These are phyloP conservation scores for Monosporascus cannonballus DNA, from an alignment of 2,329 filamentous ascomycete genomes.

Conservation along the genomic window DNA sequence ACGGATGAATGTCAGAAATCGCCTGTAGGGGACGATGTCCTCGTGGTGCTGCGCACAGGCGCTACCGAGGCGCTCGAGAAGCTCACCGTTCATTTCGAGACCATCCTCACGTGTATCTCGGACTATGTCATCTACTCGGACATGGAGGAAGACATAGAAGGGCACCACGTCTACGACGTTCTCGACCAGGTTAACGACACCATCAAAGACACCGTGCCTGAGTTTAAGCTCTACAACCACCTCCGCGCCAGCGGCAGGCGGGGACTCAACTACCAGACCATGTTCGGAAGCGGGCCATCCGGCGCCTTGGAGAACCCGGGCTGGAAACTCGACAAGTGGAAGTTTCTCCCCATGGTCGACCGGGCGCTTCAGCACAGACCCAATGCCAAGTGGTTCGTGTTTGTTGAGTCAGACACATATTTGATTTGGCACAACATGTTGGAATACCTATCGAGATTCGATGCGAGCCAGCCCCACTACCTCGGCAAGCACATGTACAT, in stretches of 20 bases:
- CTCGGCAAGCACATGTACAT: constrained; percentile 28
- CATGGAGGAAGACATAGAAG: constrained; percentile 11
- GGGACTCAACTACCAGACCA: constrained; percentile 20
- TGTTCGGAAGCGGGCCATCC: constrained; percentile 28
- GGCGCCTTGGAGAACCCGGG: constrained; percentile 25
- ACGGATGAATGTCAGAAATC: no score
- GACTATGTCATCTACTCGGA: constrained; percentile 1
- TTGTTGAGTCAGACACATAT: constrained; percentile 33
- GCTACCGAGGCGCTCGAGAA: background rate
- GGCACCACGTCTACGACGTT: constrained; percentile 9
- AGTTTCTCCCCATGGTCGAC: constrained; percentile 33
- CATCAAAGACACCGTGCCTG: constrained; percentile 7
- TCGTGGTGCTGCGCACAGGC: background rate
- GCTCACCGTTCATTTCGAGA: background rate
- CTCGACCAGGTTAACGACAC: constrained; percentile 11
- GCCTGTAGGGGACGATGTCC: background rate
- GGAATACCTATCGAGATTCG: constrained; percentile 24
- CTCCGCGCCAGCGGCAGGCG: constrained; percentile 12
- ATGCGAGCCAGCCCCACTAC: constrained; percentile 24
- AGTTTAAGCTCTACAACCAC: constrained; percentile 19
- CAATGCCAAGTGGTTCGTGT: constrained; percentile 33
- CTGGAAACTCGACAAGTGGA: constrained; percentile 36
- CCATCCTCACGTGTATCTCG: background rate
- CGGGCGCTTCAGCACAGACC: constrained; percentile 27
- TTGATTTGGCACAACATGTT: constrained; percentile 29